These are phyloP conservation scores for Polytrichum formosum DNA, from an alignment of 225 moss, liverwort and hornwort genomes.

Conservation along the genomic window DNA sequence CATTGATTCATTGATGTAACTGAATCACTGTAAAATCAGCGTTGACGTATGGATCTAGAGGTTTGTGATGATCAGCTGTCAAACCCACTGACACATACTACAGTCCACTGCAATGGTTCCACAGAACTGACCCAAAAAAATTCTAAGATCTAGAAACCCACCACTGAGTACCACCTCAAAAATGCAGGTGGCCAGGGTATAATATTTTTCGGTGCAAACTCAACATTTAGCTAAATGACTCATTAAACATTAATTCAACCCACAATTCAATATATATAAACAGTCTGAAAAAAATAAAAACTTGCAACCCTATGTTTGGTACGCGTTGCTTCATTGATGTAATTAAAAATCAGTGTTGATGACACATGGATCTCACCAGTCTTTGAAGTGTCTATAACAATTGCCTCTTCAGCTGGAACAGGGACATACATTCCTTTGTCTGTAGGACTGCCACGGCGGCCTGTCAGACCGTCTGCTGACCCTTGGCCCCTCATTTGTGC, in stretches of 20 bases:
- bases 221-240: background rate
- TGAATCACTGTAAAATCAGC: no score
- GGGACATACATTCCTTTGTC: constrained; percentile 9
- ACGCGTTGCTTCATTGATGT: no score
- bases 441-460: constrained; percentile 1
- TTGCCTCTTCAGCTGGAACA: constrained; percentile 17
- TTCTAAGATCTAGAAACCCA: no score
- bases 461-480: constrained; percentile 10
- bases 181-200: background rate
- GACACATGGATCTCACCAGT: constrained; percentile 21
- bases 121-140: background rate
- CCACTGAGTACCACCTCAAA: no score
- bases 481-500: constrained; percentile 28
- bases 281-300: no score
- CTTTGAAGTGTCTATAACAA: constrained; percentile 7
- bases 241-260: background rate
- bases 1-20: background rate
- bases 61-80: background rate
- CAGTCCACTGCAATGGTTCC: background rate
- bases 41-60: no score
- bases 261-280: no score
- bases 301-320: no score
- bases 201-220: background rate
- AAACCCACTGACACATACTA: background rate
- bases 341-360: background rate